Evolutionary conservation across 768 basidiomycete genomes (phyloP).

Genomic region (Mycena maculata): DNA sequence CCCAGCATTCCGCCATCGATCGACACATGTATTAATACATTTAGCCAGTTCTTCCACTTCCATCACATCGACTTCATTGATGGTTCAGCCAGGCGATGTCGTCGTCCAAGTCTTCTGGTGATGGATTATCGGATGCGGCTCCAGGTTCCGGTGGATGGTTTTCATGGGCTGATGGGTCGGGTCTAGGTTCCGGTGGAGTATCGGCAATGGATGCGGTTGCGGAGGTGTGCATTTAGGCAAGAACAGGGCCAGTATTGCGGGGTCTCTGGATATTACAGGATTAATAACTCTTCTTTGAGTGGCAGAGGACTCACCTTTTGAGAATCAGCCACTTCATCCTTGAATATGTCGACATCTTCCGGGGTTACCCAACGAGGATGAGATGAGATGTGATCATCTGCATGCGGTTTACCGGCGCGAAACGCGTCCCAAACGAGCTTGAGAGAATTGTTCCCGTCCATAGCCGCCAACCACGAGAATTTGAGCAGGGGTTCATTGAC

Average conservation of each 20-base stretch:
- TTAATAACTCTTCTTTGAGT: too few species aligned
- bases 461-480: neutral
- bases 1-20: neutral
- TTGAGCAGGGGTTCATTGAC: neutral
- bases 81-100: conserved; percentile 6
- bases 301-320: too few species aligned
- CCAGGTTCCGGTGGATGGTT: too few species aligned
- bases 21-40: neutral
- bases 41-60: neutral
- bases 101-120: too few species aligned
- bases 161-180: too few species aligned
- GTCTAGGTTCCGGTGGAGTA: too few species aligned
- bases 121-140: too few species aligned
- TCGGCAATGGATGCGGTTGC: too few species aligned
- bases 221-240: too few species aligned
- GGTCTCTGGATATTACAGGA: too few species aligned
- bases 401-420: neutral
- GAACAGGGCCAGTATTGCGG: too few species aligned
- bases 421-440: neutral
- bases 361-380: neutral
- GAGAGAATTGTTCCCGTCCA: conserved; percentile 18
- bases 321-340: too few species aligned
- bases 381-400: conserved; percentile 3
- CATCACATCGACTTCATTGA: neutral
- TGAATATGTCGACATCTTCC: conserved; percentile 13